Evolutionary conservation across 2,329 filamentous ascomycete species (phyloP).

Genomic region (Scedosporium dehoogii): DNA sequence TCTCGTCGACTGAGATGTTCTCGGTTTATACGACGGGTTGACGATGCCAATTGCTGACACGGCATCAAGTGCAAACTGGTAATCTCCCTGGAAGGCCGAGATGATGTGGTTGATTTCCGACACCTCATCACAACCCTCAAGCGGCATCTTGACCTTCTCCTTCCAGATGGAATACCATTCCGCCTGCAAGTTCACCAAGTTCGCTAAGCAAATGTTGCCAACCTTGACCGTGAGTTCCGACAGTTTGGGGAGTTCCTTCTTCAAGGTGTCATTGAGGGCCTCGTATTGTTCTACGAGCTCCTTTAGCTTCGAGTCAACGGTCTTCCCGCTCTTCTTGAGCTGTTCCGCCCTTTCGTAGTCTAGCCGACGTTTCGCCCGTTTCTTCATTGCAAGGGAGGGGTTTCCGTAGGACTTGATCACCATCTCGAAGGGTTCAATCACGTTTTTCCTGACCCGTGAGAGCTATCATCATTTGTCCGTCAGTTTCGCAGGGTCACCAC

Average conservation of each 20-base stretch:
- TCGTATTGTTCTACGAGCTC: constrained; percentile 84
- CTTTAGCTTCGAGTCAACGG: constrained; percentile 72
- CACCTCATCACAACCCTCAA: constrained; percentile 52
- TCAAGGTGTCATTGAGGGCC: constrained; percentile 84
- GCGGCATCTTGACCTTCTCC: constrained; percentile 67
- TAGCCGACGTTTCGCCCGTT: constrained; percentile 83
- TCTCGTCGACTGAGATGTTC: constrained; percentile 48
- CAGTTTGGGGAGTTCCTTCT: constrained; percentile 80
- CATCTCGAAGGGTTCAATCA: constrained; percentile 74
- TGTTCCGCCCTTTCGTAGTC: constrained; percentile 79
- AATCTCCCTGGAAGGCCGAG: constrained; percentile 69
- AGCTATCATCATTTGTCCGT: constrained; percentile 27
- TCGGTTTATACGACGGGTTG: constrained; percentile 59
- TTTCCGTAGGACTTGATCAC: constrained; percentile 73
- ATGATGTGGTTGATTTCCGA: constrained; percentile 65
- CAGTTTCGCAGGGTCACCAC: too few species aligned
- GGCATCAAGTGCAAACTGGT: constrained; percentile 63
- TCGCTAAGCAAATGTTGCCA: constrained; percentile 71
- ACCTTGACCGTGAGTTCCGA: constrained; percentile 73
- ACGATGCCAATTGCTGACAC: constrained; percentile 64
- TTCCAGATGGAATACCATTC: constrained; percentile 78
- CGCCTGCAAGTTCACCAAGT: constrained; percentile 75
- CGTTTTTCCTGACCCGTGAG: constrained; percentile 62
- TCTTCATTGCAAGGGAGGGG: constrained; percentile 83
- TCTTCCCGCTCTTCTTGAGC: constrained; percentile 71